Conservation (phyloP, 2,329 filamentous ascomycete species). For the Fusarium sp. region DNA sequence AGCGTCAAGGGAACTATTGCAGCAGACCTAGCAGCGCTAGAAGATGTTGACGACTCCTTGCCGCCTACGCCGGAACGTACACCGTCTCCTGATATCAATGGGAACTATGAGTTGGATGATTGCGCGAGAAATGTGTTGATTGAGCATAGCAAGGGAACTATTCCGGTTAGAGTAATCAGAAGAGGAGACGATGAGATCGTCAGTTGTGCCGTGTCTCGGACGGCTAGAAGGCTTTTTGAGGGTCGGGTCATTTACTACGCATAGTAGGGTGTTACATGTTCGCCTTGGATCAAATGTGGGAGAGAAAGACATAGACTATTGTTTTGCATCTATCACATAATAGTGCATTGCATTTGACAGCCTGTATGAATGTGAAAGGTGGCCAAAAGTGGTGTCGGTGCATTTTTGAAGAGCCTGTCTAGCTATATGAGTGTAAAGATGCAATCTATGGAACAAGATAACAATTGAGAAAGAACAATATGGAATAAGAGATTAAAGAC, state of each 20-base stretch:
- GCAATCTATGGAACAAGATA: no score
- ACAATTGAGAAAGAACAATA: no score
- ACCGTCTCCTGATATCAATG: conserved; percentile 34
- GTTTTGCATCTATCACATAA: no score
- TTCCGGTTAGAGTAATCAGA: conserved; percentile 36
- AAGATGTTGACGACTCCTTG: conserved; percentile 32
- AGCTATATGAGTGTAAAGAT: no score
- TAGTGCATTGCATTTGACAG: no score
- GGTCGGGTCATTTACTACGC: conserved; percentile 51
- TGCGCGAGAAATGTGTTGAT: conserved; percentile 34
- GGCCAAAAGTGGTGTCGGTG: no score
- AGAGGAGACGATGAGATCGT: conserved; percentile 39
- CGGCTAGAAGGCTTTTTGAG: conserved; percentile 53
- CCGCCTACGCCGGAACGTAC: conserved; percentile 31
- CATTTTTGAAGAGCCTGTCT: no score
- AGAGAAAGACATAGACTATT: no score
- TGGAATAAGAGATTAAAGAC: no score
- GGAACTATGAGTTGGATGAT: neutral
- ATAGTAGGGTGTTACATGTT: neutral
- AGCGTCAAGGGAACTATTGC: conserved; percentile 60
- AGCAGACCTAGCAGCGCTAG: conserved; percentile 31
- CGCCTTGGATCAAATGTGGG: no score
- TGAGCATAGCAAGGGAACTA: conserved; percentile 50
- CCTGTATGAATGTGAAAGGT: no score
- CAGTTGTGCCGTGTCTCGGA: conserved; percentile 51